These are phyloP conservation scores for Biscutella laevigata DNA, from an alignment of 441 rosid species.

Conservation along the genomic window DNA sequence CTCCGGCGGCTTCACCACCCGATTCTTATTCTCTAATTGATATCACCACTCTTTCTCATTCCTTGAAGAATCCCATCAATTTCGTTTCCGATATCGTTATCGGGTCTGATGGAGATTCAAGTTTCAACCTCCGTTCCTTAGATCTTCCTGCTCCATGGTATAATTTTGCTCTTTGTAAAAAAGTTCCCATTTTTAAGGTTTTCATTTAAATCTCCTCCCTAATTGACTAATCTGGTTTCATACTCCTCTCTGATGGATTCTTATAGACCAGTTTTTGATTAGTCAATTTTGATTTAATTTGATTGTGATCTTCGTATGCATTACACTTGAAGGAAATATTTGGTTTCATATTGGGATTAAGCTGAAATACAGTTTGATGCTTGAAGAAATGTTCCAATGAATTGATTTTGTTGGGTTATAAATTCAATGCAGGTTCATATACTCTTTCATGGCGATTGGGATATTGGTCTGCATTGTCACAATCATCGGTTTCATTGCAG, in stretches of 20 bases:
- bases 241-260: too few species aligned
- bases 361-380: too few species aligned
- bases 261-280: too few species aligned
- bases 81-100: constrained; percentile 1
- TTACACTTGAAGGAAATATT: too few species aligned
- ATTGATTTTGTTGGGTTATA: too few species aligned
- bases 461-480: constrained; percentile 49
- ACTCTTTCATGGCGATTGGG: constrained; percentile 81
- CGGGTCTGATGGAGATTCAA: constrained; percentile 14
- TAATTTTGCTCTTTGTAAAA: too few species aligned
- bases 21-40: constrained; percentile 2
- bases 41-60: not conserved
- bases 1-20: constrained; percentile 3
- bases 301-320: too few species aligned
- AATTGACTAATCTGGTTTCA: too few species aligned
- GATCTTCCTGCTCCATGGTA: constrained; percentile 35
- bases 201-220: too few species aligned
- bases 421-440: constrained; percentile 90
- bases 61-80: constrained; percentile 14
- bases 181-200: not conserved
- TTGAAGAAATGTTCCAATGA: too few species aligned
- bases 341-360: too few species aligned
- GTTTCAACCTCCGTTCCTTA: constrained; percentile 21
- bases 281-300: too few species aligned
- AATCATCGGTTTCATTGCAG: constrained; percentile 77